These are phyloP conservation scores for Aspergillus steynii DNA, from an alignment of 495 filamentous ascomycete species.

Conservation along the genomic window DNA sequence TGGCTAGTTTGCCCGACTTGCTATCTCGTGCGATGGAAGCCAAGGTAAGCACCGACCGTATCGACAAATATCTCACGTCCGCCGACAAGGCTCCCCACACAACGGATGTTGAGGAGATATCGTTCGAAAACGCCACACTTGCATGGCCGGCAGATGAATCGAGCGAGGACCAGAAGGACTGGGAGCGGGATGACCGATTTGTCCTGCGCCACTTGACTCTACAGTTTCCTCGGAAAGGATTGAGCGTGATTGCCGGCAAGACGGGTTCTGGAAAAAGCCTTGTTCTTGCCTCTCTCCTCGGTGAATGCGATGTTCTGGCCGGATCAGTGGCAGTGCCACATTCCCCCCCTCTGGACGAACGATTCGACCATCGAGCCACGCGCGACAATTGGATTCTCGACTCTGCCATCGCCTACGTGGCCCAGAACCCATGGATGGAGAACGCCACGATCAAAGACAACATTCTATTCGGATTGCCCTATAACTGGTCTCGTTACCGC, in stretches of 20 bases:
- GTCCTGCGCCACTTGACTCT: slow-evolving; percentile 62
- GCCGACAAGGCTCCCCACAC: slow-evolving; percentile 64
- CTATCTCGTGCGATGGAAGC: slow-evolving; percentile 69
- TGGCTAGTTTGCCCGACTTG: slow-evolving; percentile 72
- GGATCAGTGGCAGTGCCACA: slow-evolving; percentile 50
- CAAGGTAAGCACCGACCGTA: slow-evolving; percentile 70
- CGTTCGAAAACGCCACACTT: slow-evolving; percentile 68
- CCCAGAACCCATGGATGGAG: slow-evolving; percentile 81
- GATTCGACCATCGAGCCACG: slow-evolving; percentile 56
- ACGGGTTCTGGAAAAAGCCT: slow-evolving; percentile 63
- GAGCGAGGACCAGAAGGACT: slow-evolving; percentile 31
- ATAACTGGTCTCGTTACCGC: slow-evolving; percentile 61
- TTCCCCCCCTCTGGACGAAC: slow-evolving; percentile 31
- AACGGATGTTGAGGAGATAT: slow-evolving; percentile 54
- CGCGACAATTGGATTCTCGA: slow-evolving; percentile 70
- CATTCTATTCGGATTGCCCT: slow-evolving; percentile 70
- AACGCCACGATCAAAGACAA: slow-evolving; percentile 75
- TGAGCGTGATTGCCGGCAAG: slow-evolving; percentile 58
- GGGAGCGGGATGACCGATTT: slow-evolving; percentile 55
- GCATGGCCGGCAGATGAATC: slow-evolving; percentile 63
- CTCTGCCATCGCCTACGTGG: slow-evolving; percentile 67
- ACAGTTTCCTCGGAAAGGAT: slow-evolving; percentile 61
- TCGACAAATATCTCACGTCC: slow-evolving; percentile 68
- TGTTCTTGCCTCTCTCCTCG: slow-evolving; percentile 58
- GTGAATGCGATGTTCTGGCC: slow-evolving; percentile 52